These are phyloP conservation scores for Melocanna baccifera DNA, from an alignment of 176 grass and related monocot genomes.

Conservation along the genomic window DNA sequence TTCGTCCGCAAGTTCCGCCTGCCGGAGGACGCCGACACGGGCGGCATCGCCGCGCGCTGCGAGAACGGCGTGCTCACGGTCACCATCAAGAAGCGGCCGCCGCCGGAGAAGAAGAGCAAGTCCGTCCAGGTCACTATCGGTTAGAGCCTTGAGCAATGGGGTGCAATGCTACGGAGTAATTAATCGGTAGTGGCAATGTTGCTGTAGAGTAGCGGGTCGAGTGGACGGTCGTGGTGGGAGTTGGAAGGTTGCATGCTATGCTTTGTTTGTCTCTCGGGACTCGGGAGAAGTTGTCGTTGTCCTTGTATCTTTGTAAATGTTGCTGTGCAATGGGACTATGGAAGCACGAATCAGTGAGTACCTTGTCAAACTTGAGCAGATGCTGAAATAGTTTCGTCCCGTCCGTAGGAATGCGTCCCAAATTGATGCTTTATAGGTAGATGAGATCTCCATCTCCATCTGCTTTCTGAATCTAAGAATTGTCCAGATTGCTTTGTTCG, in stretches of 20 bases:
- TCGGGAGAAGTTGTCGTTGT: background rate
- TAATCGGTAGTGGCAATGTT: background rate
- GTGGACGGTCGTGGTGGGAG: background rate
- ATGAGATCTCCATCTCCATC: background rate
- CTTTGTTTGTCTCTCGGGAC: background rate
- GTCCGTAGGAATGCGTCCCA: background rate
- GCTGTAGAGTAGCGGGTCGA: background rate
- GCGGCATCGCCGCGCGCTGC: slow-evolving; percentile 48
- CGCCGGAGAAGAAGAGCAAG: slow-evolving; percentile 69
- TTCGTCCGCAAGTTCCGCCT: slow-evolving; percentile 68
- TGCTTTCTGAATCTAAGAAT: too few species aligned
- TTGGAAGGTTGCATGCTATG: background rate
- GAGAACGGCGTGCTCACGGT: slow-evolving; percentile 71
- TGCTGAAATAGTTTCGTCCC: background rate
- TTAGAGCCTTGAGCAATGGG: background rate
- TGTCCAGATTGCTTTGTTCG: too few species aligned
- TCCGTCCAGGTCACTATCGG: slow-evolving; percentile 52
- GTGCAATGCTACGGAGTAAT: background rate
- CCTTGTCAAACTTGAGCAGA: background rate
- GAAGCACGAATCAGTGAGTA: background rate
- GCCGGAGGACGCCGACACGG: slow-evolving; percentile 48
- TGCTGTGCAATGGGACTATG: background rate
- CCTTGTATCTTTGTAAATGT: background rate
- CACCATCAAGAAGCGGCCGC: slow-evolving; percentile 55
- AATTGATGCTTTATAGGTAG: background rate